Conservation (phyloP, 2,329 filamentous ascomycete species). For the Cercospora zeae-maydis region DNA sequence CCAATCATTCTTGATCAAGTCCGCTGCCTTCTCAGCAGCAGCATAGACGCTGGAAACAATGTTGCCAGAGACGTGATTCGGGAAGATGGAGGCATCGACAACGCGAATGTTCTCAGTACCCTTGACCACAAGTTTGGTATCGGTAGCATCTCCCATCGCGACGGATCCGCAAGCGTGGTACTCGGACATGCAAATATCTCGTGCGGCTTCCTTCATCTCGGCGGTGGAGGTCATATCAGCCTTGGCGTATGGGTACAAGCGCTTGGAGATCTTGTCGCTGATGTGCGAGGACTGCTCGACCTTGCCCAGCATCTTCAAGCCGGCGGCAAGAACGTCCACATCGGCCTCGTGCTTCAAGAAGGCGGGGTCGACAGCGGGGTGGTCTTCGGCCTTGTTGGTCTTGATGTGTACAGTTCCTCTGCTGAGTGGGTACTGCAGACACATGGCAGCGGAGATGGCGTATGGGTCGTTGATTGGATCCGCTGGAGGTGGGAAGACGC, state of each 20-base stretch:
- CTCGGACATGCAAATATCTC: constrained; percentile 29
- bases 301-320: constrained; percentile 40
- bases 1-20: constrained; percentile 35
- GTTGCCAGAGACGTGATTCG: constrained; percentile 33
- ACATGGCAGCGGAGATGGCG: constrained; percentile 29
- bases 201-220: constrained; percentile 29
- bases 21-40: constrained; percentile 34
- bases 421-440: constrained; percentile 33
- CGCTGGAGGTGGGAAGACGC: constrained; percentile 28
- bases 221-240: constrained; percentile 27
- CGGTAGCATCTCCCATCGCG: constrained; percentile 45
- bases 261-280: constrained; percentile 39
- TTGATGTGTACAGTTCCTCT: constrained; percentile 36
- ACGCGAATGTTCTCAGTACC: constrained; percentile 39
- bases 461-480: constrained; percentile 23
- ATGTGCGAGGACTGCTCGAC: constrained; percentile 45
- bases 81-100: constrained; percentile 37
- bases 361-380: constrained; percentile 29
- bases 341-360: constrained; percentile 46
- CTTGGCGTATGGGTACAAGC: constrained; percentile 34
- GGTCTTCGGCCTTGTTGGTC: constrained; percentile 24
- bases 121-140: constrained; percentile 38
- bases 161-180: constrained; percentile 41
- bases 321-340: constrained; percentile 39
- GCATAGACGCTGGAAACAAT: constrained; percentile 33